Evolutionary conservation across 225 moss, liverwort and hornwort species (phyloP), one percentile per base, ranked within the genome.

Genomic region (Polytrichum commune): DNA sequence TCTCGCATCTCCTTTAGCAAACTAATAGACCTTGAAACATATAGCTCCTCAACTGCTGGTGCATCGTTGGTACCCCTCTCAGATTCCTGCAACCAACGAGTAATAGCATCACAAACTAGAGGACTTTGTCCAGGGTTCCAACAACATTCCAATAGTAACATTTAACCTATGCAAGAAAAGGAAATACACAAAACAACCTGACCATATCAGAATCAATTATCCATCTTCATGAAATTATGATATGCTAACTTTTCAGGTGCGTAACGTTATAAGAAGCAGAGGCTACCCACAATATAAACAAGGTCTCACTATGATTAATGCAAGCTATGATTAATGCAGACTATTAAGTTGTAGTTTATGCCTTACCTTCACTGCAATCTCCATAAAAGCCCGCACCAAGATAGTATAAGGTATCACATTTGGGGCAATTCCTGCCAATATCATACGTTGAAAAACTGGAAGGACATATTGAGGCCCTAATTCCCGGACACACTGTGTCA

Each of bases 391-490:
- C 70, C 78, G 76, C 19, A 89, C 76, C 62, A 89, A 64, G 62
- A 89, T 89, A 54, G 89, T 89, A 60, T 83, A 89, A 1, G 89
- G 79, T 53, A 86, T 79, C 69, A 89, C 89, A 69, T 86, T 83
- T 27, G 81, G 79, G 54, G 62, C 67, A 22, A 89, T 83, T 26
- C 89, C 83, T 2, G 74, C 74, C 6, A 72, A 76, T 58, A 89
- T 63, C 89, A 89, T 89, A n/a, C 83, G 76, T 73, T 83, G 77
- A 69, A 86, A 89, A 1, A 89, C 75, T 23, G 89, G 89, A 27
- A 86, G 83, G 46, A 83, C 86, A 32, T 65, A 80, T 5, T 79
- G 80, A 68, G 89, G 86, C 65, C 89, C 83, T 13, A 89, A 72
- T 73, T 81, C 86, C 68, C 83, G 78, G 60, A 53, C 74, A 54